Conservation (phyloP, 495 filamentous ascomycete species). For the Aspergillus biplanus region DNA sequence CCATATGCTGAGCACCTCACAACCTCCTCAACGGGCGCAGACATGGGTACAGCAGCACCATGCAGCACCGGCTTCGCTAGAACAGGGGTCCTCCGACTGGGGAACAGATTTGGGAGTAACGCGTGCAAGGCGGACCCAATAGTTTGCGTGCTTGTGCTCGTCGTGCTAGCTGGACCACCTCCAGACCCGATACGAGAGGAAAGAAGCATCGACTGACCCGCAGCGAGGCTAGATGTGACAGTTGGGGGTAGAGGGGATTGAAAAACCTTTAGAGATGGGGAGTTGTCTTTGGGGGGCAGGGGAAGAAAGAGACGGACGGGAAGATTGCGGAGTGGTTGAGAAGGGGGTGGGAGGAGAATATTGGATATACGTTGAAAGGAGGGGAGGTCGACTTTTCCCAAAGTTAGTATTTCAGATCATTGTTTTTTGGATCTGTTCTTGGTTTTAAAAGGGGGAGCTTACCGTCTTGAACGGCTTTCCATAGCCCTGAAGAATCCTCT, state of each 20-base stretch:
- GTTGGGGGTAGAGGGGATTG: slow-evolving; percentile 66
- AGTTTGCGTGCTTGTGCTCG: slow-evolving; percentile 57
- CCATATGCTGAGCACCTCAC: slow-evolving; percentile 80
- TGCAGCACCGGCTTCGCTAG: slow-evolving; percentile 90
- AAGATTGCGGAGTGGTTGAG: slow-evolving; percentile 73
- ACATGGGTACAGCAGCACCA: slow-evolving; percentile 82
- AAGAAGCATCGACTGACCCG: slow-evolving; percentile 33
- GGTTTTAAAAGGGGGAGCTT: slow-evolving; percentile 29
- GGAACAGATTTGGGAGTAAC: slow-evolving; percentile 83
- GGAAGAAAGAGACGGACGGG: slow-evolving; percentile 90
- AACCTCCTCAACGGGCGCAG: slow-evolving; percentile 82
- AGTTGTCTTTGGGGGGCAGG: slow-evolving; percentile 51
- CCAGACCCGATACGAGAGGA: slow-evolving; percentile 29
- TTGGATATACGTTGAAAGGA: slow-evolving; percentile 74
- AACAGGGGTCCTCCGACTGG: slow-evolving; percentile 81
- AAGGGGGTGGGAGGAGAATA: slow-evolving; percentile 76
- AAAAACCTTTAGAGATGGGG: slow-evolving; percentile 65
- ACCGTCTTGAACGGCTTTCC: slow-evolving; percentile 84
- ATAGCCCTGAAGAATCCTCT: slow-evolving; percentile 83
- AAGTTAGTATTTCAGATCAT: slow-evolving; percentile 19
- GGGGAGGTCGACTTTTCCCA: slow-evolving; percentile 66
- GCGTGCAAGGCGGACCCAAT: slow-evolving; percentile 78
- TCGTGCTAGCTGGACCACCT: background rate
- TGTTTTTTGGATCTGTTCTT: slow-evolving; percentile 1
- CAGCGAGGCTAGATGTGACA: slow-evolving; percentile 27